Conservation (phyloP, 1,284 basidiomycete species). For the Ganoderma sinense region DNA sequence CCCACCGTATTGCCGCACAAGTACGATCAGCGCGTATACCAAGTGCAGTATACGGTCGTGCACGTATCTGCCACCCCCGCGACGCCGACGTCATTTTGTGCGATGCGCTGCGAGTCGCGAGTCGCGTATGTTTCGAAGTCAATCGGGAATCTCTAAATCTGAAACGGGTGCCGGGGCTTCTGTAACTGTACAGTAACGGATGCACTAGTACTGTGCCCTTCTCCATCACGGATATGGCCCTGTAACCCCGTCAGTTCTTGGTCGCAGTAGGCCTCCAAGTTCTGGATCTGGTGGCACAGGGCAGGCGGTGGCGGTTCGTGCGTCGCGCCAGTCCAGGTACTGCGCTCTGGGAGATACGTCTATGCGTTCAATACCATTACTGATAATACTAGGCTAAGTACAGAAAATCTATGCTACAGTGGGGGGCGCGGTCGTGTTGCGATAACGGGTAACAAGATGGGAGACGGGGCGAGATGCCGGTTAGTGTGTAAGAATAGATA, state of each 20-base stretch:
- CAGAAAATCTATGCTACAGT: constrained; percentile 8
- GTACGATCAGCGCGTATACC: background rate
- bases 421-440: background rate
- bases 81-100: background rate
- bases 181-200: background rate
- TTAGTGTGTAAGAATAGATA: constrained; percentile 9
- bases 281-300: background rate
- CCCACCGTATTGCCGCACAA: background rate
- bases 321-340: background rate
- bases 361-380: background rate
- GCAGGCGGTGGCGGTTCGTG: background rate
- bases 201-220: background rate
- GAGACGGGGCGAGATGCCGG: no score
- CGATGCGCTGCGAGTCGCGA: background rate
- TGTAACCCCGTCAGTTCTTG: background rate
- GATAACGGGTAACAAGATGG: background rate
- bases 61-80: no score
- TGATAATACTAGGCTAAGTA: constrained; percentile 5
- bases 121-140: background rate
- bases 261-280: background rate
- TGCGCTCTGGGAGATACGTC: background rate
- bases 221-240: background rate
- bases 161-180: background rate
- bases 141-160: background rate
- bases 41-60: no score